A percentile compares a stretch with the other conserved stretches of the same genome.
Evolutionary conservation across 352 stramenopile species (phyloP).

Genomic region (Vaucheria bursata): DNA sequence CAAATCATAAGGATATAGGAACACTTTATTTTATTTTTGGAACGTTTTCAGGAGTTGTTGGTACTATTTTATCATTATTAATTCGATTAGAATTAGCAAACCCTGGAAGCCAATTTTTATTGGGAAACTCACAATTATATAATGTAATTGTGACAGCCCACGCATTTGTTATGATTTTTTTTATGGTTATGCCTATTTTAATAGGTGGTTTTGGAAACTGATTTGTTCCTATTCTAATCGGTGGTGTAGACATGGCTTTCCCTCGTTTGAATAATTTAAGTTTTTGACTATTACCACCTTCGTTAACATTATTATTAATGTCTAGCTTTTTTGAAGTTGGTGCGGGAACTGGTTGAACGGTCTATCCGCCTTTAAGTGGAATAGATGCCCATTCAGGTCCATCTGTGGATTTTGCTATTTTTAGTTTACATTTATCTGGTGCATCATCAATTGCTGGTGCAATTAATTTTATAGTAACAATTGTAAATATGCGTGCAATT

Average conservation of each 20-base stretch:
- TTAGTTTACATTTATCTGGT: constrained; percentile 51
- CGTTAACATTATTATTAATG: constrained; percentile 36
- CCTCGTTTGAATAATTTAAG: constrained; percentile 50
- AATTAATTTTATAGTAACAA: constrained; percentile 4
- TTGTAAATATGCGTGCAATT: not conserved
- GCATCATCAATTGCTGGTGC: constrained; percentile 50
- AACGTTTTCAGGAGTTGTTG: not conserved
- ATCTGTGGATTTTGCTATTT: constrained; percentile 51
- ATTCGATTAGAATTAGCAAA: constrained; percentile 13
- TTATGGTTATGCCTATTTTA: constrained; percentile 44
- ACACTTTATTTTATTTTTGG: constrained; percentile 1
- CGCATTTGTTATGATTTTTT: constrained; percentile 53
- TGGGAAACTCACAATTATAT: constrained; percentile 57
- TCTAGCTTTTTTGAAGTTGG: constrained; percentile 36
- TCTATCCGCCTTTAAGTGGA: constrained; percentile 49
- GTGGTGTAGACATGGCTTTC: constrained; percentile 48
- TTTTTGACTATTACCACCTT: constrained; percentile 48
- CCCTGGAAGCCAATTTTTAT: constrained; percentile 53
- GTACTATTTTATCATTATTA: constrained; percentile 6
- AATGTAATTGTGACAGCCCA: constrained; percentile 51
- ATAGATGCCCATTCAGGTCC: constrained; percentile 47
- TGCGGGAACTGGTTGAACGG: constrained; percentile 48
- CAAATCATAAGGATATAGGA: not conserved
- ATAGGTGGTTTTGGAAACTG: constrained; percentile 57
- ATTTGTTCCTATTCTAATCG: constrained; percentile 53